Conservation (phyloP, 768 basidiomycete genomes). For the Leccinum subgranulosum region DNA sequence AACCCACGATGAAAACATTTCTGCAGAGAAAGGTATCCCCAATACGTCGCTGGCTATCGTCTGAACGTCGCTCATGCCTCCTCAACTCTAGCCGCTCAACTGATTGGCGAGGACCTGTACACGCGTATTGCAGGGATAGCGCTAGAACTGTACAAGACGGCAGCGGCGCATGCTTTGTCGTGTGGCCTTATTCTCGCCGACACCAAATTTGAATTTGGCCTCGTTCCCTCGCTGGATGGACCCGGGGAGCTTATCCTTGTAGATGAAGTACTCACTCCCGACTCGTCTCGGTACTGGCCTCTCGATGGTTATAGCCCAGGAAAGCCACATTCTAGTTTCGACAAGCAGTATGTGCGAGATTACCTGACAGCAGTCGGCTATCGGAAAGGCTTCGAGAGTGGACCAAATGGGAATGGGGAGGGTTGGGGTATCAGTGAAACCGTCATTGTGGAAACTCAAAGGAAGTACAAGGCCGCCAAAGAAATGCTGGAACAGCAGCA, state of each 20-base stretch:
- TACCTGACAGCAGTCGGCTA: slow-evolving; percentile 78
- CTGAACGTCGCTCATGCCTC: background rate
- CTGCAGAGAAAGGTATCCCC: slow-evolving; percentile 64
- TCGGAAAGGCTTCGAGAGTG: slow-evolving; percentile 73
- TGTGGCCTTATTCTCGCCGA: slow-evolving; percentile 93
- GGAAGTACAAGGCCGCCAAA: slow-evolving; percentile 78
- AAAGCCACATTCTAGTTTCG: slow-evolving; percentile 82
- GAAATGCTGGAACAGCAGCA: slow-evolving; percentile 44
- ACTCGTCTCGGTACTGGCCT: slow-evolving; percentile 98
- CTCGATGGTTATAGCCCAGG: slow-evolving; percentile 69
- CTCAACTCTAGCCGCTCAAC: slow-evolving; percentile 46
- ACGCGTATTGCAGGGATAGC: slow-evolving; percentile 56
- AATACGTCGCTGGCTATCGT: slow-evolving; percentile 4
- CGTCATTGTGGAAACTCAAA: slow-evolving; percentile 73
- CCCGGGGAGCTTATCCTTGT: slow-evolving; percentile 71
- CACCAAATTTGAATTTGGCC: slow-evolving; percentile 98
- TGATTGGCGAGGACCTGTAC: slow-evolving; percentile 68
- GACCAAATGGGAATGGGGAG: slow-evolving; percentile 60
- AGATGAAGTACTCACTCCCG: slow-evolving; percentile 96
- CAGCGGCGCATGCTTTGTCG: slow-evolving; percentile 67
- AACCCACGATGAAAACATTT: slow-evolving; percentile 93
- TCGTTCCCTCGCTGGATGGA: slow-evolving; percentile 44
- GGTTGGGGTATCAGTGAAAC: slow-evolving; percentile 78
- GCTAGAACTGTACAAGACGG: slow-evolving; percentile 66
- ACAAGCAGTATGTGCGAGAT: slow-evolving; percentile 95